Conservation (phyloP, 2,329 filamentous ascomycete genomes). For the Diaporthe vaccinii region DNA sequence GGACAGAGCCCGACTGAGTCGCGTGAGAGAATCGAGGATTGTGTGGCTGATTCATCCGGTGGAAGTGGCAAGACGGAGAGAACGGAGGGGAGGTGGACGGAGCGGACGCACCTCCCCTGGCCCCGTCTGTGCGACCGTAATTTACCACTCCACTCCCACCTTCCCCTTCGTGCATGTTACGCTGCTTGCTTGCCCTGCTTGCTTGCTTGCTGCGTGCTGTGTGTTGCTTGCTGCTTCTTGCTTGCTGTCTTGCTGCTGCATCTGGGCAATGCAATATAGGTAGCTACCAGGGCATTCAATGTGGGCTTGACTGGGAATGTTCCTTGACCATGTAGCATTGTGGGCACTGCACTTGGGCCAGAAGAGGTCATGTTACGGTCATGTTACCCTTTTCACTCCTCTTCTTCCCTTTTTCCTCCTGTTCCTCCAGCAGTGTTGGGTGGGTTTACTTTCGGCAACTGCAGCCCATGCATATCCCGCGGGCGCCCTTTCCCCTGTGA, state of each 20-base stretch:
- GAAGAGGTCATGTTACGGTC: not conserved
- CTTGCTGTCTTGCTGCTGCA: not conserved
- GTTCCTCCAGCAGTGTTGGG: not conserved
- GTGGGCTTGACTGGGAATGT: not conserved
- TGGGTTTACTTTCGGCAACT: constrained; percentile 15
- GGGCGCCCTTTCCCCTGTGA: constrained; percentile 10
- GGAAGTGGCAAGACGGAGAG: not conserved
- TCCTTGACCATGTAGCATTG: constrained; percentile 1
- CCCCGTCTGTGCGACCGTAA: constrained; percentile 15
- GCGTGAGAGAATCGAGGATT: not conserved
- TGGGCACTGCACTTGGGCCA: not conserved
- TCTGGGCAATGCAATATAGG: not conserved
- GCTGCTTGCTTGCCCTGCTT: not conserved
- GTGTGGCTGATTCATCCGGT: not conserved
- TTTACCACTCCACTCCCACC: constrained; percentile 19
- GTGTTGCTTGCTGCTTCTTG: not conserved
- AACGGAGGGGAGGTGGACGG: not conserved
- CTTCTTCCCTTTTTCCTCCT: not conserved
- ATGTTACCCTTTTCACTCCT: not conserved
- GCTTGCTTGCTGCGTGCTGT: not conserved
- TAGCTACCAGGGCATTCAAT: not conserved
- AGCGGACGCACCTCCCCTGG: not conserved
- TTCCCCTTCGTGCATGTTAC: constrained; percentile 12
- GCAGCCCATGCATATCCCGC: constrained; percentile 13
- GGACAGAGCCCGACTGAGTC: constrained; percentile 7